These are phyloP conservation scores for Schizonepeta tenuifolia DNA, from an alignment of 257 asterid species.

Conservation along the genomic window DNA sequence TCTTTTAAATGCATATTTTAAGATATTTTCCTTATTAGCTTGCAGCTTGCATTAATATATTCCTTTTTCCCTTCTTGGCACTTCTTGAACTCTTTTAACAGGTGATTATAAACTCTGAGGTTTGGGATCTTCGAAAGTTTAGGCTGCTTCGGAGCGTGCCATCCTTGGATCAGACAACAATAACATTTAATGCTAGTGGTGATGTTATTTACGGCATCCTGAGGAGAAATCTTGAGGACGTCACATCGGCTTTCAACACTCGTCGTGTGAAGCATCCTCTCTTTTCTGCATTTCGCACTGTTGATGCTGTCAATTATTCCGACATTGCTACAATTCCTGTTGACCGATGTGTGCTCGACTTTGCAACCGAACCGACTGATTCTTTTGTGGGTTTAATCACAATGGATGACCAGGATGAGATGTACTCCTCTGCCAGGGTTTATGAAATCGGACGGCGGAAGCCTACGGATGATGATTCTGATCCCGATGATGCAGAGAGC, in stretches of 20 bases:
- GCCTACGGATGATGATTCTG: constrained; percentile 95
- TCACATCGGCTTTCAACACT: constrained; percentile 70
- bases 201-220: constrained; percentile 90
- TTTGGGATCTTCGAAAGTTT: constrained; percentile 92
- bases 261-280: constrained; percentile 94
- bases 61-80: neutral
- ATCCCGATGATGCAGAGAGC: constrained; percentile 94
- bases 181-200: constrained; percentile 87
- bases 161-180: constrained; percentile 81
- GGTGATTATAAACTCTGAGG: constrained; percentile 97
- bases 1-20: neutral
- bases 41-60: neutral
- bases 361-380: constrained; percentile 91
- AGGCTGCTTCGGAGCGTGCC: constrained; percentile 88
- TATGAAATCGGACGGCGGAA: constrained; percentile 91
- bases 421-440: constrained; percentile 93
- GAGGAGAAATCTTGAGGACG: constrained; percentile 94
- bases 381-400: constrained; percentile 89
- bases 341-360: constrained; percentile 94
- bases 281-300: constrained; percentile 93
- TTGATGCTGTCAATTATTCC: constrained; percentile 87
- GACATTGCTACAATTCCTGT: constrained; percentile 93
- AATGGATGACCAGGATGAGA: constrained; percentile 95
- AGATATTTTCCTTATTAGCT: constrained; percentile 3
- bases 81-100: constrained; percentile 32